phyloP scores from a whole-genome alignment of 2,329 filamentous ascomycete species.

The Grosmannia huntii region DNA sequence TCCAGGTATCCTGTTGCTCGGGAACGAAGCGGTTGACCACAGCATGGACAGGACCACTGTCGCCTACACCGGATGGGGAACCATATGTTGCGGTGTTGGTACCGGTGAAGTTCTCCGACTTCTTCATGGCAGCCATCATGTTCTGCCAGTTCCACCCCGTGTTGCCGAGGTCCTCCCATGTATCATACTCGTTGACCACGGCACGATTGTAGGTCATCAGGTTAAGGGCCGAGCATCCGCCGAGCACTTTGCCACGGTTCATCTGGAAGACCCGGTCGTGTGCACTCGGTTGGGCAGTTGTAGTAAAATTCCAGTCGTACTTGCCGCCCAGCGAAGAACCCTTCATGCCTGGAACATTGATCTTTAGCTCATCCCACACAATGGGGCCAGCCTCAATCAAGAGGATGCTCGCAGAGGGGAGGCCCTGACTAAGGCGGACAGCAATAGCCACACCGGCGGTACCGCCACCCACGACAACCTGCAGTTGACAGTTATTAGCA shows the following conservation, averaged over 20 bases:
- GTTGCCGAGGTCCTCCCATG: slow-evolving; percentile 22
- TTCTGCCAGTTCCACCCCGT: slow-evolving; percentile 15
- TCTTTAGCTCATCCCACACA: slow-evolving; percentile 13
- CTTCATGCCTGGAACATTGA: slow-evolving; percentile 18
- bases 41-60: slow-evolving; percentile 12
- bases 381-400: slow-evolving; percentile 19
- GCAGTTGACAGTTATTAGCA: not conserved
- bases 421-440: slow-evolving; percentile 14
- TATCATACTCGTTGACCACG: slow-evolving; percentile 19
- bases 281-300: slow-evolving; percentile 23
- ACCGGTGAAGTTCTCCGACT: slow-evolving; percentile 14
- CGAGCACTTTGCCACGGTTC: slow-evolving; percentile 30
- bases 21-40: slow-evolving; percentile 29
- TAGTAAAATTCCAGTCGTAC: slow-evolving; percentile 28
- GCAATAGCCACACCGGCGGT: slow-evolving; percentile 16
- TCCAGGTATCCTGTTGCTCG: slow-evolving; percentile 27
- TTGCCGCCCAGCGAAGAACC: slow-evolving; percentile 13
- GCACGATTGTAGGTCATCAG: slow-evolving; percentile 24
- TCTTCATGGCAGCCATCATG: slow-evolving; percentile 9
- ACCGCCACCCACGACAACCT: slow-evolving; percentile 15
- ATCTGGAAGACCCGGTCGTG: slow-evolving; percentile 24
- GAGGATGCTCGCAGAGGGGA: slow-evolving; percentile 15
- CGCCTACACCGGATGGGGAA: slow-evolving; percentile 2
- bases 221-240: slow-evolving; percentile 32
- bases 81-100: slow-evolving; percentile 3